A percentile compares a stretch with the other conserved stretches of the same genome.
Conservation (phyloP, 2,329 filamentous ascomycete species). For the Clonostachys rosea region DNA sequence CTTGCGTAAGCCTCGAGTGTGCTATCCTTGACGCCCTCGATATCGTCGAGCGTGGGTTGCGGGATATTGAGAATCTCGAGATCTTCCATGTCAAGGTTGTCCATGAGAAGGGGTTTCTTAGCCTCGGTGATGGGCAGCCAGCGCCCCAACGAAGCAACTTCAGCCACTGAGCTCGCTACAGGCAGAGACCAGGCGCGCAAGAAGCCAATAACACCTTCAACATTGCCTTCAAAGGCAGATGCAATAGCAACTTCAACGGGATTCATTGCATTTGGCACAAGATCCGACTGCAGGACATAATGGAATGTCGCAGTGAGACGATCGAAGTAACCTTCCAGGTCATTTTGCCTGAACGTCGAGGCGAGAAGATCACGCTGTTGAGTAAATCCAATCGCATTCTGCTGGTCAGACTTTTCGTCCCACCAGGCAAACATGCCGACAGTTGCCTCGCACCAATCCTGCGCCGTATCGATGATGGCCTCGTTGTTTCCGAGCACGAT, state of each 20-base stretch:
- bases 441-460: constrained; percentile 91
- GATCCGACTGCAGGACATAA: constrained; percentile 62
- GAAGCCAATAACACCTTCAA: constrained; percentile 70
- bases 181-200: constrained; percentile 77
- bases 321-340: constrained; percentile 66
- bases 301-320: constrained; percentile 70
- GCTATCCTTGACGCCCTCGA: constrained; percentile 70
- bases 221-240: constrained; percentile 77
- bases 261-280: constrained; percentile 72
- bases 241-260: constrained; percentile 77
- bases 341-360: constrained; percentile 34
- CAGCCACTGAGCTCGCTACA: constrained; percentile 71
- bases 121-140: constrained; percentile 60
- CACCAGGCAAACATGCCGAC: constrained; percentile 86
- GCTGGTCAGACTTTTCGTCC: constrained; percentile 48
- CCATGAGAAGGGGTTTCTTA: constrained; percentile 46
- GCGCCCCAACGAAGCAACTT: constrained; percentile 76
- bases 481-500: constrained; percentile 72
- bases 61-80: constrained; percentile 75
- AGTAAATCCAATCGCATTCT: neutral
- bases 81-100: constrained; percentile 76
- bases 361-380: constrained; percentile 28
- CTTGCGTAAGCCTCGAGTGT: constrained; percentile 74
- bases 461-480: constrained; percentile 70
- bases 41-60: constrained; percentile 50